Base-by-base conservation (phyloP, 768 basidiomycete species). In the Tricholoma furcatifolium region DNA sequence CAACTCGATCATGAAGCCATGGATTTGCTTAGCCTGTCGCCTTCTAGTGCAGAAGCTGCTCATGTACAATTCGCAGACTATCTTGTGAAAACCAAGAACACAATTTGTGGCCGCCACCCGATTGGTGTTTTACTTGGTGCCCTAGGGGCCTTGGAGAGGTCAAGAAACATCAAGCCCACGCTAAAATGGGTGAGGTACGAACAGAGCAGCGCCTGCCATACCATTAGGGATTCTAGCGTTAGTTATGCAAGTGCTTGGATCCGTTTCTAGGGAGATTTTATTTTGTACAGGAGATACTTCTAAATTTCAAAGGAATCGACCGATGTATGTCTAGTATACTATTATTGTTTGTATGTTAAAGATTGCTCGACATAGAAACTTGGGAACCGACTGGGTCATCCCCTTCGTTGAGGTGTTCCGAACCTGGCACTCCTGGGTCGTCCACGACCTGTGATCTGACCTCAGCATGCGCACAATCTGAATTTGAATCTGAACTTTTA, bases 81-180 rank as follows among this genome's bases (percentile, higher is more conserved):
- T 65, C 77, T 93, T 1, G 64, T 72, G 11, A 71, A 75, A 53
- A 95, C 92, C 31, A 83, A 87, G 71, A 99, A 99, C 71, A 98
- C 97, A 0, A 97, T 99, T 41, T 99, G 97, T 65, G 97, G 97
- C 3, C 78, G 97, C 35, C 94, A 98, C 62, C 93, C 97, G 1
- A 98, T 99, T 47, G 92, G 93, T 0, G 91, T 98, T 4, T 74
- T 99, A 2, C 74, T 98, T 14, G 91, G 91, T 0, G 87, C 92
- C 6, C 67, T 98, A 44, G 61, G 82, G 5, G 70, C 69, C 4
- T 65, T 95, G 53, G 82, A 84, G 66, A 70, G 71, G 44, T 67
- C 70, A 27, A 65, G 63, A 51, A 66, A 42, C 5, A 58, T 61
- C 1, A 65, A 67, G 42, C 63, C 75, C 0, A 74, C 68, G 20